Base-by-base conservation (phyloP, 208 protist genomes). In the Leishmania lainsoni region DNA sequence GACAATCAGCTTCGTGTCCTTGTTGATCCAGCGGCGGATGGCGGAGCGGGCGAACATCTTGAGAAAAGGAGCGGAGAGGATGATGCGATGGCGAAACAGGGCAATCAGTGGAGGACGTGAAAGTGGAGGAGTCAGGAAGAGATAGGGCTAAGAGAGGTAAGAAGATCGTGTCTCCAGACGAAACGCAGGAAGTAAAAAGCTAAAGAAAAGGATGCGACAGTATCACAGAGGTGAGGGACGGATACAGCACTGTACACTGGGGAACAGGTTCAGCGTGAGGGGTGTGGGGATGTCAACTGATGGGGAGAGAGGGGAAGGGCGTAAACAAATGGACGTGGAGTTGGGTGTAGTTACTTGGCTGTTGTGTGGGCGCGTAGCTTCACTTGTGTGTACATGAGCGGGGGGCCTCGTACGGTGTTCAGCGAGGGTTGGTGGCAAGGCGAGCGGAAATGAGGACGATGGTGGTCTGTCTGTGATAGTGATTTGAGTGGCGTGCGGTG, bases 1-100 rank as follows among this genome's bases (percentile, higher is more conserved):
- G 86, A 98, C 99, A 77, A 99, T 99, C 17, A 99, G 97, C 90
- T 99, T 99, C 20, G 99, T 99, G 84, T 99, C 85, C 84, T 98
- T 99, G 89, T 98, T 95, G 76, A 99, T 86, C 89, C 91, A 95
- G 52, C 86, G 84, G 51, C 93, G 91, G 59, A 93, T 56, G 65
- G 84, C 76, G 70, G 89, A 91, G 70, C 90, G 88, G 56, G 86
- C 63, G 79, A 96, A 90, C 93, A 96, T 96, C 73, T 76, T 76
- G 0, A 14, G 45, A 39, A 71, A 45, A 26, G 39, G 29, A 0
- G 16, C 29, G 14, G 26, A 49, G 63, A 29, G 26, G 14, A 29
- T 35, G 59, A 65, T 70, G 32, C 9, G 65, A 17, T 10, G 61
- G 9, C 29, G 61, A 66, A 66, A 66, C 26, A 66, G 51, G 51